These are phyloP conservation scores for Epithemia pelagica DNA, from an alignment of 108 stramenopile species.

Conservation along the genomic window DNA sequence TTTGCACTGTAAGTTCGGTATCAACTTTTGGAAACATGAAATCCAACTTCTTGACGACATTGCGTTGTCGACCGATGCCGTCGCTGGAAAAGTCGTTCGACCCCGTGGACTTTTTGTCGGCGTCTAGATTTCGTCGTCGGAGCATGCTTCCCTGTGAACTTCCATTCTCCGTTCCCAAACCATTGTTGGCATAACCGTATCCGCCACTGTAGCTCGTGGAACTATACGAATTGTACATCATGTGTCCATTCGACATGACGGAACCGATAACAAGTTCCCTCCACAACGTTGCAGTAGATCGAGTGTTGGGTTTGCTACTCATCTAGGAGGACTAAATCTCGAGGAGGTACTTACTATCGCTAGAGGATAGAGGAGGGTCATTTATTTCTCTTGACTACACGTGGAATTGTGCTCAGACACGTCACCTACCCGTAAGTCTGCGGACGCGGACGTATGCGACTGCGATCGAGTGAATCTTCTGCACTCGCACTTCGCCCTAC, in stretches of 20 bases:
- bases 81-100: neutral
- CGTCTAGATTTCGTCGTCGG: neutral
- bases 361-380: too few species aligned
- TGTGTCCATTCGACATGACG: neutral
- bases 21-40: slow-evolving; percentile 83
- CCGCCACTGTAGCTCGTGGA: neutral
- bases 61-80: neutral
- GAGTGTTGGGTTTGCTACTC: too few species aligned
- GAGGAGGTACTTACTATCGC: too few species aligned
- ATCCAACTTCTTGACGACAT: slow-evolving; percentile 50
- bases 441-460: too few species aligned
- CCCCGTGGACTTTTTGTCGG: neutral
- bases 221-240: neutral
- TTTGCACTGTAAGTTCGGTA: slow-evolving; percentile 58
- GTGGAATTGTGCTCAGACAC: too few species aligned
- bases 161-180: neutral
- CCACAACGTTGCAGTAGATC: too few species aligned
- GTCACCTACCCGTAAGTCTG: too few species aligned
- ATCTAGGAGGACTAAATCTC: too few species aligned
- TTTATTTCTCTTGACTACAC: too few species aligned
- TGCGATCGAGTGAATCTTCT: too few species aligned
- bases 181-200: neutral
- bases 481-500: too few species aligned
- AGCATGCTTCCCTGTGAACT: neutral
- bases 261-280: too few species aligned